These are phyloP conservation scores for Scytalidium sp. DNA, from an alignment of 2,329 filamentous ascomycete genomes.

Conservation along the genomic window DNA sequence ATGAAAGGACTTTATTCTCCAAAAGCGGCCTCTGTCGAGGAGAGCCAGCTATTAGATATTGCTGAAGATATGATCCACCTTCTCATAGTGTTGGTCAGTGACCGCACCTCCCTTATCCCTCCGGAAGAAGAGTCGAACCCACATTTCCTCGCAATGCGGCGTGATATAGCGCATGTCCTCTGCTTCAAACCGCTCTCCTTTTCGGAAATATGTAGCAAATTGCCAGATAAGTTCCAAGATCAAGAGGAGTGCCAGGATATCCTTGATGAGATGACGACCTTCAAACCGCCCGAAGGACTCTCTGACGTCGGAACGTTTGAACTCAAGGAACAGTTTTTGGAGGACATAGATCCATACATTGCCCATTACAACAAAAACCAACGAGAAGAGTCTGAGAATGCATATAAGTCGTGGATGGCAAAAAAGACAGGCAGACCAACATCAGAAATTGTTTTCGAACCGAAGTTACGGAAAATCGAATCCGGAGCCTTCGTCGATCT, in stretches of 20 bases:
- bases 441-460: slow-evolving; percentile 88
- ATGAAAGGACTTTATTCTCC: slow-evolving; percentile 77
- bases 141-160: slow-evolving; percentile 70
- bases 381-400: slow-evolving; percentile 87
- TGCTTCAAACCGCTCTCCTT: slow-evolving; percentile 97
- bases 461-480: slow-evolving; percentile 71
- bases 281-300: slow-evolving; percentile 85
- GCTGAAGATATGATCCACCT: slow-evolving; percentile 96
- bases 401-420: slow-evolving; percentile 83
- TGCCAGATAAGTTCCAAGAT: slow-evolving; percentile 87
- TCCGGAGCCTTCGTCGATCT: slow-evolving; percentile 76
- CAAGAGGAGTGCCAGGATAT: slow-evolving; percentile 84
- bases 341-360: slow-evolving; percentile 91
- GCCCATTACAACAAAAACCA: slow-evolving; percentile 97
- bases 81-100: slow-evolving; percentile 84
- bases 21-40: slow-evolving; percentile 74
- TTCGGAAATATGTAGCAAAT: slow-evolving; percentile 81
- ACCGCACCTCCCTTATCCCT: slow-evolving; percentile 76
- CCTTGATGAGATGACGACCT: slow-evolving; percentile 82
- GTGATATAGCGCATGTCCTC: slow-evolving; percentile 88
- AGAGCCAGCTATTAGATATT: slow-evolving; percentile 84
- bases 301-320: slow-evolving; percentile 94
- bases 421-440: slow-evolving; percentile 79
- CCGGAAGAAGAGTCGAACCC: slow-evolving; percentile 62
- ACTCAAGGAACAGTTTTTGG: slow-evolving; percentile 79